Base-by-base conservation (phyloP, 495 filamentous ascomycete species). In the Penicillium manginii region DNA sequence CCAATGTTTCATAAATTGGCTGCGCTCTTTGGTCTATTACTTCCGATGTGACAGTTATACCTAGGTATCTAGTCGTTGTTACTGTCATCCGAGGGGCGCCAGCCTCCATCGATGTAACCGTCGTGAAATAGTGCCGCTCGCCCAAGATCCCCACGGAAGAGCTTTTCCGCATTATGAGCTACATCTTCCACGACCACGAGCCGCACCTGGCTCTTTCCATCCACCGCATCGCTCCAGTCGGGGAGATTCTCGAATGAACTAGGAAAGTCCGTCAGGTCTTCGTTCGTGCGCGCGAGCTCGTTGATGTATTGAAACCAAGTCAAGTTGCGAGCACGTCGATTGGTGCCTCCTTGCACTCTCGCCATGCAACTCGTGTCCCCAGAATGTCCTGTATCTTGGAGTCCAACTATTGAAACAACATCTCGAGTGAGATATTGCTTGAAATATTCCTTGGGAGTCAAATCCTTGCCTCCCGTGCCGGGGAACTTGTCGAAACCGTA, bases 291-390 rank as follows among this genome's bases (percentile, higher is more conserved):
- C 50, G 54, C 59, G 15, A 62, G 59, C 40, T 48, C 42, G 48
- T 62, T 62, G 59, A 62, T 57, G 40, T 62, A 62, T 12, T 54
- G 59, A 43, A 35, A 62, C 59, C 59, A 62, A 46, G 57, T 54
- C 59, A 62, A 50, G 49, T 62, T 62, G 31, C 59, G 50, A 32
- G 54, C 21, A 50, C 59, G 59, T 11, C 59, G 54, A 26, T 62
- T 57, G 12, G 29, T 39, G 32, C 59, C 59, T 32, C 59, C 59
- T 50, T 62, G 59, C 21, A 62, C 5, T 3, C 33, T 54, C 18
- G 19, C 59, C 59, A 62, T 62, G 54, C 54, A 62, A 23, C 59
- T 62, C n/a, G 47, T 57, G 50, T 62, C 59, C 42, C 59, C 59
- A 21, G 54, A 49, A 31, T 39, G 53, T 4, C 49, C 49, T 3